Base-by-base conservation (phyloP, 306 rosid species). In the Trifolium pratense region DNA sequence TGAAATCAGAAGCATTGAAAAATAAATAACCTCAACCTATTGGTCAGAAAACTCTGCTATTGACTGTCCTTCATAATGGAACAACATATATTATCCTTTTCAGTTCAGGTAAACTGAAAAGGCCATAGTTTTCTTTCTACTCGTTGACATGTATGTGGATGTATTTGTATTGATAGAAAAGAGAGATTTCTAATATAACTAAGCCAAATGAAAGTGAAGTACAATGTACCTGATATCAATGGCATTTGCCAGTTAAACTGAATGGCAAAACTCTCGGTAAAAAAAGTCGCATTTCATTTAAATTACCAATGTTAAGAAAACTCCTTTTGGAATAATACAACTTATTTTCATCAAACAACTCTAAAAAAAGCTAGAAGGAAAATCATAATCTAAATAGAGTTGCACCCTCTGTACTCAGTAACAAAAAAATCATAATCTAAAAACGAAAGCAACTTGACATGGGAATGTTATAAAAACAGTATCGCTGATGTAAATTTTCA, bases 381-480 rank as follows among this genome's bases (percentile, higher is more conserved):
- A n/a, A n/a, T n/a, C n/a, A n/a, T n/a, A n/a, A n/a, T n/a, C n/a
- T n/a, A n/a, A 36, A 8, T 5, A 36, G 40, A 36, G 40, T 29
- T 29, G 32, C 9, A 6, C 39, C 39, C 39, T 36, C 39, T 36
- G 10, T 7, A 7, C 9, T 36, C 39, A 36, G 39, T 36, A 36
- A 36, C 39, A 36, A 36, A 9, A 9, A 39, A 39, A 10, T 39
- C 43, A 39, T 39, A 39, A 39, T 66, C 57, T 57, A 37, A n/a
- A 73, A 64, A 63, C 40, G 17, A 53, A 68, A 76, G 64, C 59
- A 60, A 51, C 32, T 61, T 16, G 62, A 39, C 32, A 67, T 61
- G 25, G 29, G 62, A 78, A 79, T 25, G 53, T 61, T 61, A 32
- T 60, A 60, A 60, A 79, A 64, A 68, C 73, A 46, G n/a, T 53